phyloP scores from a whole-genome alignment of 371 early-diverging fungal genomes.

The Mucor circinelloides region DNA sequence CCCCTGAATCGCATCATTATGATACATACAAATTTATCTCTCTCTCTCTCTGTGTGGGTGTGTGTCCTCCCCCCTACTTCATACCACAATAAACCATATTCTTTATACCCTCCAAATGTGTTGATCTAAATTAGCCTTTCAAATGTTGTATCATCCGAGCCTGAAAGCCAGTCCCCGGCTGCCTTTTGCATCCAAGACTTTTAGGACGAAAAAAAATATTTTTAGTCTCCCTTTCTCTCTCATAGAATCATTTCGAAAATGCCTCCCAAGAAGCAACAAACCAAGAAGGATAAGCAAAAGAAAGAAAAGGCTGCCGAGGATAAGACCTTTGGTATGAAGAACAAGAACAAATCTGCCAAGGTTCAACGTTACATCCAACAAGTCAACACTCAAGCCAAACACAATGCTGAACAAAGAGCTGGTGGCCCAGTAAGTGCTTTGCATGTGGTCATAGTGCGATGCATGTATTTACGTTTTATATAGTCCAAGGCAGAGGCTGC shows the following conservation, averaged over 20 bases:
- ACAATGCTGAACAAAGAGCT: conserved; percentile 41
- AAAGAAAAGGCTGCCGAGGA: conserved; percentile 92
- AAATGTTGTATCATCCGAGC: not conserved
- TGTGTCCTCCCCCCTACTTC: too few relatives aligned
- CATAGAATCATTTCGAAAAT: conserved; percentile 37
- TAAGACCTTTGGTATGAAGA: conserved; percentile 98
- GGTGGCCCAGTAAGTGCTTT: not conserved
- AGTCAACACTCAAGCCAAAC: conserved; percentile 81
- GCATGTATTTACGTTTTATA: not conserved
- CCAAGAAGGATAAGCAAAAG: conserved; percentile 67
- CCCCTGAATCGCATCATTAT: not conserved
- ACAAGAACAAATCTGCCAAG: conserved; percentile 92
- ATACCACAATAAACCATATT: not conserved
- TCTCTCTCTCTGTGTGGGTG: too few relatives aligned
- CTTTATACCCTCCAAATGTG: not conserved
- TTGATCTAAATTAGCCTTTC: not conserved
- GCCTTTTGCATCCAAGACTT: not conserved
- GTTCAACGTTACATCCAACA: conserved; percentile 90
- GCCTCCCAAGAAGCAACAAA: conserved; percentile 77
- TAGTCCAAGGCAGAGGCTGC: conserved; percentile 33
- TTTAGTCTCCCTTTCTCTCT: conserved; percentile 2
- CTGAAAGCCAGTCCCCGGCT: conserved; percentile 2
- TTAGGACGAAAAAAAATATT: conserved; percentile 1
- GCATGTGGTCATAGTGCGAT: not conserved
- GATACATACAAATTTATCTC: not conserved